Conservation (phyloP, 352 stramenopile genomes). For the Thraustotheca clavata region DNA sequence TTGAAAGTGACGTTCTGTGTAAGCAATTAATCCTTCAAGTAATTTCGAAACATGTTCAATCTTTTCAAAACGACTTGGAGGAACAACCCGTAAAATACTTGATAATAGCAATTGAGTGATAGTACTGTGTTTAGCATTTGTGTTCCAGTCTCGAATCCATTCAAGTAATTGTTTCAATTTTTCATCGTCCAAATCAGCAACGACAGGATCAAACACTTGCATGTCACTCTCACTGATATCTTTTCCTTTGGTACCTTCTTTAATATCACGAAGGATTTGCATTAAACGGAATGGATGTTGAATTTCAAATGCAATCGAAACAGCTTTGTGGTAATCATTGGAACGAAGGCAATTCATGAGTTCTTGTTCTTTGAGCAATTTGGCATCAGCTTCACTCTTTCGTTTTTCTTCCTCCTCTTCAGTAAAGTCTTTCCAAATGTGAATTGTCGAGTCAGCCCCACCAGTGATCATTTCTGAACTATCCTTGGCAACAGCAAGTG, state of each 20-base stretch:
- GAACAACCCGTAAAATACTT: slow-evolving; percentile 73
- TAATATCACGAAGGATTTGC: slow-evolving; percentile 80
- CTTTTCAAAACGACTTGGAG: slow-evolving; percentile 53
- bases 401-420: slow-evolving; percentile 79
- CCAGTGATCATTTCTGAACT: slow-evolving; percentile 88
- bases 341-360: slow-evolving; percentile 91
- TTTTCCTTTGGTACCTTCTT: slow-evolving; percentile 63
- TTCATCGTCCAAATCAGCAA: slow-evolving; percentile 73
- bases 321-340: slow-evolving; percentile 82
- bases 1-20: slow-evolving; percentile 96
- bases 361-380: slow-evolving; percentile 92
- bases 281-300: slow-evolving; percentile 91
- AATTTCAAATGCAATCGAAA: slow-evolving; percentile 87
- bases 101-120: slow-evolving; percentile 92
- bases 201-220: slow-evolving; percentile 48
- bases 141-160: slow-evolving; percentile 98
- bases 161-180: slow-evolving; percentile 86
- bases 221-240: slow-evolving; percentile 40
- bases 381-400: slow-evolving; percentile 79
- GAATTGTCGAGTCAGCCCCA: slow-evolving; percentile 91
- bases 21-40: slow-evolving; percentile 91
- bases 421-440: slow-evolving; percentile 93
- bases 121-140: slow-evolving; percentile 90
- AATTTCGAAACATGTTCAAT: slow-evolving; percentile 66
- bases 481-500: slow-evolving; percentile 84